These are phyloP conservation scores for Rhodamnia rubescens DNA, from an alignment of 345 rosid genomes.

Conservation along the genomic window DNA sequence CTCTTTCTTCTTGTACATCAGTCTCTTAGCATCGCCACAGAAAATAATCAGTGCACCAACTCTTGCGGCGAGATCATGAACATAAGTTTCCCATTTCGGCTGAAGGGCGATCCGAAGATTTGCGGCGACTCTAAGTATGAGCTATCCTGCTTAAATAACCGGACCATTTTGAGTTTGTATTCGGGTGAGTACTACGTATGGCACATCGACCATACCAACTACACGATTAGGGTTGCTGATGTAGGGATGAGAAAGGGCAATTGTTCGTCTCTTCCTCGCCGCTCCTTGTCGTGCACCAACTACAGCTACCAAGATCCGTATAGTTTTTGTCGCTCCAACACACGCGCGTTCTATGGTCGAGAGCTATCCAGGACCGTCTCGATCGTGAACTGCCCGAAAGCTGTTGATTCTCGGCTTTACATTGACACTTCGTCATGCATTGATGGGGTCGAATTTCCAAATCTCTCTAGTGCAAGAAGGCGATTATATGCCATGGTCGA, in stretches of 20 bases:
- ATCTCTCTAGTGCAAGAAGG: background rate
- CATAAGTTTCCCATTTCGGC: background rate
- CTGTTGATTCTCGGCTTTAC: background rate
- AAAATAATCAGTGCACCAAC: background rate
- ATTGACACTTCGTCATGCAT: rapidly evolving
- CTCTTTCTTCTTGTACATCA: background rate
- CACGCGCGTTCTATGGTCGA: background rate
- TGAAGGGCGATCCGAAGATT: rapidly evolving
- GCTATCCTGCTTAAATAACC: background rate
- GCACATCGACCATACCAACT: background rate
- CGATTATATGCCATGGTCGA: background rate
- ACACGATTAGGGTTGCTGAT: background rate
- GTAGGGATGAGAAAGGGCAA: background rate
- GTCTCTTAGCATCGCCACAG: background rate
- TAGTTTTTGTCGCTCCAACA: rapidly evolving
- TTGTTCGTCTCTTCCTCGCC: background rate
- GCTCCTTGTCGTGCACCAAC: too few species aligned
- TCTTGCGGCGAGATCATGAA: background rate
- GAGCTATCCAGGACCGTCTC: background rate
- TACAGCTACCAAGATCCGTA: background rate
- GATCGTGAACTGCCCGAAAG: background rate
- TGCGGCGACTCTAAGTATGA: rapidly evolving
- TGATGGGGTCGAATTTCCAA: background rate
- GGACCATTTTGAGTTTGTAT: background rate
- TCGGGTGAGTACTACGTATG: background rate